Percentiles rank a stretch among this genome's conserved stretches.
Conservation (phyloP, 2,329 filamentous ascomycete species). For the Monosporascus sp. region DNA sequence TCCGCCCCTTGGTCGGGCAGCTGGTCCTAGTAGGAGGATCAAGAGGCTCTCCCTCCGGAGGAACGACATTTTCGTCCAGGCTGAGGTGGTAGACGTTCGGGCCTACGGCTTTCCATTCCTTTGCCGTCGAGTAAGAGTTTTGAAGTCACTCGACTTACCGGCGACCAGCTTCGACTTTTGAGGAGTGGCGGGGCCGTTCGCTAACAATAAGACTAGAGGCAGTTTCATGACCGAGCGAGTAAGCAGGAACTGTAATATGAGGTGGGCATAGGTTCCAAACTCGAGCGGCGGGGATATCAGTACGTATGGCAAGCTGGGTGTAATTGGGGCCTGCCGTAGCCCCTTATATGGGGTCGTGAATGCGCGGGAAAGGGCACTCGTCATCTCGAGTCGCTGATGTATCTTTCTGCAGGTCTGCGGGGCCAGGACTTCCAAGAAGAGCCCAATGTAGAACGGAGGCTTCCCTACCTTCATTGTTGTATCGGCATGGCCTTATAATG, state of each 20-base stretch:
- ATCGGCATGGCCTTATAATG: too few relatives aligned
- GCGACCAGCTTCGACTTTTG: constrained; percentile 12
- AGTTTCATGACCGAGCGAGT: constrained; percentile 8
- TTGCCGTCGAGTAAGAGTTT: constrained; percentile 31
- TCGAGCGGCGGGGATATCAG: too few relatives aligned
- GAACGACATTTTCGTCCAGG: constrained; percentile 44
- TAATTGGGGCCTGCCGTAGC: too few relatives aligned
- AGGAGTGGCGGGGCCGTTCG: constrained; percentile 8
- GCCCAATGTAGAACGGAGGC: neutral
- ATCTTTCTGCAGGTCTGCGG: neutral
- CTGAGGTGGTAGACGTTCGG: constrained; percentile 48
- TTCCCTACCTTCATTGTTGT: neutral
- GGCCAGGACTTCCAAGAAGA: neutral
- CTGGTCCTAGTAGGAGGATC: constrained; percentile 37
- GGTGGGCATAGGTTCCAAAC: neutral
- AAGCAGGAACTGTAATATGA: neutral
- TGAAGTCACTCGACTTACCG: constrained; percentile 32
- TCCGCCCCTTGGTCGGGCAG: constrained; percentile 41
- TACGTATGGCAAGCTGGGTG: too few relatives aligned
- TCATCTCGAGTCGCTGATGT: neutral
- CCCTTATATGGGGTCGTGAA: too few relatives aligned
- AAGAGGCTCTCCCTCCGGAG: constrained; percentile 37
- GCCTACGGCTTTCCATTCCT: constrained; percentile 39
- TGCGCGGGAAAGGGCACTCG: neutral
- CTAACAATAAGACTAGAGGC: constrained; percentile 8